phyloP scores from a whole-genome alignment of 768 basidiomycete species.

The Phylloporus scabripes region DNA sequence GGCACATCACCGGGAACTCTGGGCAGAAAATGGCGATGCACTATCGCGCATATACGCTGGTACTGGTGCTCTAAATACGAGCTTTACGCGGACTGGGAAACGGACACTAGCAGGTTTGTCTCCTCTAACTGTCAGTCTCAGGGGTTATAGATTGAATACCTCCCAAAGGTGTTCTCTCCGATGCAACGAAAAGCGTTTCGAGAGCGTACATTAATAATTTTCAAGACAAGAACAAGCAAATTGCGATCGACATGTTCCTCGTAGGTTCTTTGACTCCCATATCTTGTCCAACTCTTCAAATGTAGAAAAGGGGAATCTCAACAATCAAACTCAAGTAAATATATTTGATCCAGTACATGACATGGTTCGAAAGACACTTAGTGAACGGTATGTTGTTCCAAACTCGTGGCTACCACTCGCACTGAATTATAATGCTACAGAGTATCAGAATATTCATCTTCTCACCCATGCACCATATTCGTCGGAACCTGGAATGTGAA shows the following conservation, averaged over 20 bases:
- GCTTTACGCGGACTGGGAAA: conserved; percentile 92
- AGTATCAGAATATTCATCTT: conserved; percentile 77
- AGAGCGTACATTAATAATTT: conserved; percentile 98
- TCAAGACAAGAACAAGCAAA: conserved; percentile 90
- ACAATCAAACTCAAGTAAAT: conserved; percentile 77
- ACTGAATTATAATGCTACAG: conserved; percentile 34
- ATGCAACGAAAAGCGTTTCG: conserved; percentile 94
- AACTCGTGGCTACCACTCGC: not conserved
- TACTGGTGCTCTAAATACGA: conserved; percentile 90
- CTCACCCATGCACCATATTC: conserved; percentile 68
- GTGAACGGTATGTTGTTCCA: conserved; percentile 50
- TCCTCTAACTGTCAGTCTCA: not conserved
- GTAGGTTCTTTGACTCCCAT: conserved; percentile 39
- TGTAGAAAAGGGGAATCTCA: conserved; percentile 82
- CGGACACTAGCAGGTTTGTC: conserved; percentile 76
- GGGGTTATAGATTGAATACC: conserved; percentile 2
- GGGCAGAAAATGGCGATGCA: conserved; percentile 96
- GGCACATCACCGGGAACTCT: conserved; percentile 86
- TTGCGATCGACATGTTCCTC: conserved; percentile 92
- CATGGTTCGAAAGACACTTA: conserved; percentile 66
- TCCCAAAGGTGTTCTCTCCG: conserved; percentile 72
- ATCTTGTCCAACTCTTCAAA: conserved; percentile 3
- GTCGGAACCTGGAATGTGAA: conserved; percentile 96
- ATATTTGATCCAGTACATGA: conserved; percentile 95
- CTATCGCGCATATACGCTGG: conserved; percentile 93